Base-by-base conservation (phyloP, 352 stramenopile species). In the Pseudoperonospora humuli region DNA sequence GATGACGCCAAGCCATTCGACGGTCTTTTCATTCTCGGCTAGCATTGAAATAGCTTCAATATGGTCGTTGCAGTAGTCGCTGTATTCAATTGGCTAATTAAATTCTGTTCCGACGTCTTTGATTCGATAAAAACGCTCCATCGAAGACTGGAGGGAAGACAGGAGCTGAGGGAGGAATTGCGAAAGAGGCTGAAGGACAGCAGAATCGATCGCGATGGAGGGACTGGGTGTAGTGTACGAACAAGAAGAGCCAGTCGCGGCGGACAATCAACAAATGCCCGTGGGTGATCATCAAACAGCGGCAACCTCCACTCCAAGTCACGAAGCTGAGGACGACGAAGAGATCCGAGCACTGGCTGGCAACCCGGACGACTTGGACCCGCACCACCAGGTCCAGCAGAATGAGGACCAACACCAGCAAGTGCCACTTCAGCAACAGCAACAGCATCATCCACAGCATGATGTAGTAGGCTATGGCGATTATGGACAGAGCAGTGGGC, bases 211-310 rank as follows among this genome's bases (percentile, higher is more conserved):
- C 38, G 35, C 14, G 45, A 86, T 86, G 75, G 75, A 86, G 60
- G 75, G 75, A 31, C 53, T 84, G 15, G 71, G 71, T 34, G 72
- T 87, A 39, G 75, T 85, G 39, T 85, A 87, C 64, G 75, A 87
- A 61, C 70, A 83, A 38, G 75, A 87, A 53, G 75, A 85, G 50
- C 59, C 50, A 23, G 45, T 67, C 29, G 45, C 69, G 36, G 51
- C 52, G 35, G 61, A 75, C 33, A 45, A 25, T 14, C 36, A 62
- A 19, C 50, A 57, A 21, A 38, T 42, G 10, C 21, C 38, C 15
- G 26, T 36, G 8, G 20, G 31, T 2, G 48, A 42, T 24, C 45
- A 46, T 26, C 41, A 59, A n/a, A 5, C 32, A 15, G 31, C 21
- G 6, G 24, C 20, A 5, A 15, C 8, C 28, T 31, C 45, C 6